phyloP scores from a whole-genome alignment of 176 grass and related monocot species.

The Urochloa ruziziensis region DNA sequence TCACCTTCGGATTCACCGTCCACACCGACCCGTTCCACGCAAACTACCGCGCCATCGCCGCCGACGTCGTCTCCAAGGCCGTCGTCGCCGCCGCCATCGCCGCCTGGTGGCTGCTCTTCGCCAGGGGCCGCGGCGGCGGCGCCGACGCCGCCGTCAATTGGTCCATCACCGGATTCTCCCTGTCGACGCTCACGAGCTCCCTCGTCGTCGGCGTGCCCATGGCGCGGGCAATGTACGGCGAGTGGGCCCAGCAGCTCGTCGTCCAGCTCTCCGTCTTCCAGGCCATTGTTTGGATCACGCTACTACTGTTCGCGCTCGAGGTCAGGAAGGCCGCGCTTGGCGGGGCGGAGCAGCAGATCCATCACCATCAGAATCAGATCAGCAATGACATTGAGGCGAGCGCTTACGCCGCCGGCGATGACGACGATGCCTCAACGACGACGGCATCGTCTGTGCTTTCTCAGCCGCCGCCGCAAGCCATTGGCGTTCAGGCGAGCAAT shows the following conservation, averaged over 20 bases:
- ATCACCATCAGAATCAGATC: too few relatives aligned
- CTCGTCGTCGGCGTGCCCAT: constrained; percentile 65
- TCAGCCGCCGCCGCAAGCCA: too few relatives aligned
- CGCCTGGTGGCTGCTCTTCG: background rate
- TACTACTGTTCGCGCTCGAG: constrained; percentile 33
- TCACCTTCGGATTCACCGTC: constrained; percentile 59
- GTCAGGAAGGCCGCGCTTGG: background rate
- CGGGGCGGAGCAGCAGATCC: too few relatives aligned
- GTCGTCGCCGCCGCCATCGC: constrained; percentile 1
- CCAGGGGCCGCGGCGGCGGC: background rate
- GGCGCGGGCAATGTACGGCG: constrained; percentile 46
- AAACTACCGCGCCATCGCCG: constrained; percentile 49
- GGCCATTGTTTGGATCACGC: constrained; percentile 48
- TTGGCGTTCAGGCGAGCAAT: too few relatives aligned
- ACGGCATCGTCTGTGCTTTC: too few relatives aligned
- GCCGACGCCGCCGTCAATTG: constrained; percentile 14
- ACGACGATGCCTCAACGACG: too few relatives aligned
- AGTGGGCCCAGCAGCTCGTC: constrained; percentile 68
- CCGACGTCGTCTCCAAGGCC: constrained; percentile 58
- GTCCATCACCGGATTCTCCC: constrained; percentile 71
- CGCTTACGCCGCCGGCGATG: too few relatives aligned
- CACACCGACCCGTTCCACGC: constrained; percentile 61
- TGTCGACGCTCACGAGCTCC: constrained; percentile 63
- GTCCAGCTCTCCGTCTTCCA: constrained; percentile 82
- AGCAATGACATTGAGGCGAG: too few relatives aligned